Percentiles rank a stretch among this genome's conserved stretches.
phyloP scores from a whole-genome alignment of 1,284 basidiomycete genomes.

The Trichosporon ovoides region DNA sequence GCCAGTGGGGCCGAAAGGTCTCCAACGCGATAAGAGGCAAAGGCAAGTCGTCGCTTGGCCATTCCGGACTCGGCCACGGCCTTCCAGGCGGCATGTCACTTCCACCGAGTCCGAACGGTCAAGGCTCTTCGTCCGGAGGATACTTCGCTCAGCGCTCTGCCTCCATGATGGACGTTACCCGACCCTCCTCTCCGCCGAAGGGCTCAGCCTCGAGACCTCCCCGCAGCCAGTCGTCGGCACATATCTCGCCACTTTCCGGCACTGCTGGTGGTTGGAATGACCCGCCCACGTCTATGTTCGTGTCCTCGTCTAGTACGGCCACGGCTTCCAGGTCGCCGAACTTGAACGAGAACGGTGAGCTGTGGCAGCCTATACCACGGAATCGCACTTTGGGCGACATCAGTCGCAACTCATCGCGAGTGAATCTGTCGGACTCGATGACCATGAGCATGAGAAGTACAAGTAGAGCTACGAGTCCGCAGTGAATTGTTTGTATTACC shows the following conservation, averaged over 20 bases:
- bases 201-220: conserved; percentile 11
- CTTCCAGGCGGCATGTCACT: conserved; percentile 5
- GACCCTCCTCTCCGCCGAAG: neutral
- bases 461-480: conserved; percentile 2
- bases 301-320: neutral
- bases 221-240: conserved; percentile 10
- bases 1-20: neutral
- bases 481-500: neutral
- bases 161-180: conserved; percentile 9
- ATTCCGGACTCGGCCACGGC: neutral
- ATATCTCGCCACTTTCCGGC: neutral
- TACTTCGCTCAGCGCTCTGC: conserved; percentile 2
- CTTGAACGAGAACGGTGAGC: neutral
- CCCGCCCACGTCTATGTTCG: conserved; percentile 34
- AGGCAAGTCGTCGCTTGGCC: neutral
- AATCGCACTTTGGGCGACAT: neutral
- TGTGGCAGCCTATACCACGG: neutral
- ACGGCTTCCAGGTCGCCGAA: neutral
- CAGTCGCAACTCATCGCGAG: conserved; percentile 2
- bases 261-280: conserved; percentile 48
- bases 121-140: neutral
- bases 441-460: conserved; percentile 3
- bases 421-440: neutral
- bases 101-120: conserved; percentile 9
- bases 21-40: neutral